Conservation (phyloP, 108 stramenopile species). For the Skeletonema menzelii region DNA sequence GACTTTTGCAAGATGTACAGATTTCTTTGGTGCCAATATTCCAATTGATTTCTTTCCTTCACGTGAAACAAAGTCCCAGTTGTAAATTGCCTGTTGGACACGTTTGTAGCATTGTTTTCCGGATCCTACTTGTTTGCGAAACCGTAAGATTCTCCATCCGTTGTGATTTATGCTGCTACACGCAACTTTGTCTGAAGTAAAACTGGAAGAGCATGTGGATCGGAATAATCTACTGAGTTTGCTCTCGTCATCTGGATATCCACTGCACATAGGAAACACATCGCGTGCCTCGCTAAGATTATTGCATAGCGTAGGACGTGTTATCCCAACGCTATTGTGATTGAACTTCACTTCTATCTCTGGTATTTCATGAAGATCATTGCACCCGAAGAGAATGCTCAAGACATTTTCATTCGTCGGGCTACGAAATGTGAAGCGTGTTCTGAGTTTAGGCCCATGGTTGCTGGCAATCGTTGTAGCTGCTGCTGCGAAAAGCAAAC, state of each 20-base stretch:
- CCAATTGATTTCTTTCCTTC: conserved; percentile 24
- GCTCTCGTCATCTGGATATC: background rate
- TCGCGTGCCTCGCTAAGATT: background rate
- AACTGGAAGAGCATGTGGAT: background rate
- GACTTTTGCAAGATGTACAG: background rate
- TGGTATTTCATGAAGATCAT: background rate
- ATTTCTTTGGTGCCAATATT: conserved; percentile 2
- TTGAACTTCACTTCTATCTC: background rate
- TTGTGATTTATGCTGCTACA: conserved; percentile 2
- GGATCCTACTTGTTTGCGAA: conserved; percentile 22
- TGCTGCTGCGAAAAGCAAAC: background rate
- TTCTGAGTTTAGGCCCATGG: background rate
- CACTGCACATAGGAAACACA: conserved; percentile 1
- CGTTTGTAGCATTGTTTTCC: conserved; percentile 25
- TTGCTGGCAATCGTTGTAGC: background rate
- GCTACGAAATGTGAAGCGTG: conserved; percentile 9
- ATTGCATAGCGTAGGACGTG: background rate
- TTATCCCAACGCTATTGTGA: background rate
- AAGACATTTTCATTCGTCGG: conserved; percentile 20
- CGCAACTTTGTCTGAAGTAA: background rate
- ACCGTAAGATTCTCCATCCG: conserved; percentile 40
- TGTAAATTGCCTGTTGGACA: conserved; percentile 15
- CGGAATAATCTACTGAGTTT: background rate
- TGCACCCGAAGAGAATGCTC: conserved; percentile 6
- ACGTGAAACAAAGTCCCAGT: conserved; percentile 33